Evolutionary conservation across 768 basidiomycete species (phyloP).

Genomic region (Lactarius hengduanensis): DNA sequence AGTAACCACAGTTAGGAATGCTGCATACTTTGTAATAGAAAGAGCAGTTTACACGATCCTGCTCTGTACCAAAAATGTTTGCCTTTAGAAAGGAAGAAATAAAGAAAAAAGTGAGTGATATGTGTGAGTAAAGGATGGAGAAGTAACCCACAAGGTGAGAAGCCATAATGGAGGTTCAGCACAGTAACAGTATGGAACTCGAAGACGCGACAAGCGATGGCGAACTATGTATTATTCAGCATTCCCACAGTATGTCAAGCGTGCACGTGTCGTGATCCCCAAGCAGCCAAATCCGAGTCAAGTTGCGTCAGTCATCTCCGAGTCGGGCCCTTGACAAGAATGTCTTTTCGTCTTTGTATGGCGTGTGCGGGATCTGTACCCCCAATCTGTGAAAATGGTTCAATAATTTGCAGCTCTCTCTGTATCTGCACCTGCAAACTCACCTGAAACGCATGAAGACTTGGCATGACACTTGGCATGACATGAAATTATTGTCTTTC

Average conservation of each 20-base stretch:
- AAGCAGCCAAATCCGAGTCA: no score
- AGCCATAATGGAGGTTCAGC: constrained; percentile 43
- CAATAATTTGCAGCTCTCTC: no score
- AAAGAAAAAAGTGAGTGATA: background rate
- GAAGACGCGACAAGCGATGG: background rate
- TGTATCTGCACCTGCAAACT: no score
- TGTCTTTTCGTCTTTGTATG: no score
- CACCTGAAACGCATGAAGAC: no score
- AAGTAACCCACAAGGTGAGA: constrained; percentile 68
- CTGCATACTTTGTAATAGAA: constrained; percentile 91
- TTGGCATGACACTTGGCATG: no score
- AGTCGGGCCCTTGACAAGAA: no score
- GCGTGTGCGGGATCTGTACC: no score
- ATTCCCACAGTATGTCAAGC: constrained; percentile 13
- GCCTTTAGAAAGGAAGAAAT: constrained; percentile 48
- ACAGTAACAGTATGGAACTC: background rate
- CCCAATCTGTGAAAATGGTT: no score
- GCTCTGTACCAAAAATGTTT: constrained; percentile 94
- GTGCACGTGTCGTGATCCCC: background rate
- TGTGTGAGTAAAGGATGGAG: background rate
- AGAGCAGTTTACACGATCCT: constrained; percentile 96
- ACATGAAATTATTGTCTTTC: no score
- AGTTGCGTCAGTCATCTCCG: no score
- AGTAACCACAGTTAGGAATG: constrained; percentile 1
- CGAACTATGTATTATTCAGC: constrained; percentile 14